These are phyloP conservation scores for Blastomyces gilchristii DNA, from an alignment of 2,329 filamentous ascomycete genomes.

Conservation along the genomic window DNA sequence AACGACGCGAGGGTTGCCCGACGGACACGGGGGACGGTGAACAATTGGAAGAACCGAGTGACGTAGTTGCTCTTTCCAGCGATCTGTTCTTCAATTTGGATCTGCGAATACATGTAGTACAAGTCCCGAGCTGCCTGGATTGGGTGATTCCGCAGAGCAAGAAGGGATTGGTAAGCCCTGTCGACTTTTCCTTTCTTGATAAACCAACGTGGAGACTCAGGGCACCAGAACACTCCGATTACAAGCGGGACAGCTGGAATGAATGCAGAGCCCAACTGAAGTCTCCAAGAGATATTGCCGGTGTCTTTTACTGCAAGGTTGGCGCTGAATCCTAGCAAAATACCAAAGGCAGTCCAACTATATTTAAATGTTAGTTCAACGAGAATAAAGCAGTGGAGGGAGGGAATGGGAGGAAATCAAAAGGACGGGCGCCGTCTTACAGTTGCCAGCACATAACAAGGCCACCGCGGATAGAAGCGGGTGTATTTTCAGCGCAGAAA, in stretches of 20 bases:
- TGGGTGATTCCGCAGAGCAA: constrained; percentile 47
- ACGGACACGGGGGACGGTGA: constrained; percentile 40
- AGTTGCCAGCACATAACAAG: constrained; percentile 48
- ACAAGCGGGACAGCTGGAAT: constrained; percentile 54
- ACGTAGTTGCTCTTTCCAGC: constrained; percentile 46
- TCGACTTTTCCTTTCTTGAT: constrained; percentile 55
- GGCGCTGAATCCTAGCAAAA: constrained; percentile 56
- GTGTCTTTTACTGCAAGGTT: constrained; percentile 54
- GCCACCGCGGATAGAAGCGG: constrained; percentile 45
- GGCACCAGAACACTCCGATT: constrained; percentile 49
- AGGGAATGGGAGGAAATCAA: neutral
- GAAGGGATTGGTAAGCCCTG: constrained; percentile 51
- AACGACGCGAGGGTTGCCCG: constrained; percentile 64
- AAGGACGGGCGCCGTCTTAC: constrained; percentile 24
- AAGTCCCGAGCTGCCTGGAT: constrained; percentile 54
- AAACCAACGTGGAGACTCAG: constrained; percentile 56
- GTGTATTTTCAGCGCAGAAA: constrained; percentile 48
- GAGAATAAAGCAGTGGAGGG: neutral
- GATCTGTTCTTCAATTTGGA: constrained; percentile 38
- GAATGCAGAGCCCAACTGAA: constrained; percentile 55
- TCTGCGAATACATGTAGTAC: constrained; percentile 49
- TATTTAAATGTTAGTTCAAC: constrained; percentile 5
- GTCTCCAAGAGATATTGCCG: constrained; percentile 51
- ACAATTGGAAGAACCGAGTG: constrained; percentile 47
- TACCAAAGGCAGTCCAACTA: constrained; percentile 49